Base-by-base conservation (phyloP, 2,329 filamentous ascomycete species). In the Fusarium metavorans region DNA sequence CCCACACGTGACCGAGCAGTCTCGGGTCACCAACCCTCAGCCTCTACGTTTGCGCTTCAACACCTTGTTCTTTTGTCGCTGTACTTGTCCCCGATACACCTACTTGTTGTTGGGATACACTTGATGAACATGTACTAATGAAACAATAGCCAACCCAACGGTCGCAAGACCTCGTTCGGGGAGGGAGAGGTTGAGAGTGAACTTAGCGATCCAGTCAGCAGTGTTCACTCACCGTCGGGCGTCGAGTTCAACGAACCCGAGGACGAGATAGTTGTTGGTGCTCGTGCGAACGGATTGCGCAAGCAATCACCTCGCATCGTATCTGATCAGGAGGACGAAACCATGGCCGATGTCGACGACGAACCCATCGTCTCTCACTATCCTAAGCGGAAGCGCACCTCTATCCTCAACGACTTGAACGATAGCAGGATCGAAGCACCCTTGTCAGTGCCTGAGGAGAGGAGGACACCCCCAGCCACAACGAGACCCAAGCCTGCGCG, bases 321-420 rank as follows among this genome's bases (percentile, higher is more conserved):
- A 8, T 84, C 84, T 6, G 76, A 77, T 10, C 76, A 80, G 5
- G 87, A 86, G 35, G 87, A 89, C 73, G 81, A 83, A 25, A 81
- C 80, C 10, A 87, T 87, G 84, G 80, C 80, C 1, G 85, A 87
- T 39, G 81, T 68, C 5, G 84, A 85, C 3, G 82, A 83, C 13
- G 85, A 83, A 37, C 81, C 82, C 2, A 70, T 80, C 0, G 74
- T 80, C 34, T 82, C 85, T 0, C 83, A 86, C 58, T 87, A 87
- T 63, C 84, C 86, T 0, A 92, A 91, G 81, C 86, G 90, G 35
- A 92, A 91, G 79, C 86, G 90, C 13, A 81, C 82, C 2, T 87
- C 87, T 0, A 77, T 87, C 39, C 88, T 88, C 71, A 84, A 85
- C 57, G 86, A 89, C 61, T 75, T 87, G 4, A 85, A 84, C 58